Base-by-base conservation (phyloP, 805 yeast species). In the Candida hungchunana region DNA sequence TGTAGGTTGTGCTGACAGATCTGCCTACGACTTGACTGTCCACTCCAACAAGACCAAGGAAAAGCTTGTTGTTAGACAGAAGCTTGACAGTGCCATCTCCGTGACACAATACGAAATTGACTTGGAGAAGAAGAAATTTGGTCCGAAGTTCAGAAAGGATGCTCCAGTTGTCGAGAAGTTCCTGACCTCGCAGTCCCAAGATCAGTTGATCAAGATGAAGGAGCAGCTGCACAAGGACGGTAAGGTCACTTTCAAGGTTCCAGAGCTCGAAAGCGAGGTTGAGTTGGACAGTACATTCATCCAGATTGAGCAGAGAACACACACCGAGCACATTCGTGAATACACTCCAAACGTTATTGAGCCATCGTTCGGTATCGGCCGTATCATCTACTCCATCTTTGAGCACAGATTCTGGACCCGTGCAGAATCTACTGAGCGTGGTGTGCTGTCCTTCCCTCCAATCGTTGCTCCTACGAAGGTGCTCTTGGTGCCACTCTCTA, bases 1-100 rank as follows among this genome's bases (percentile, higher is more conserved):
- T 79, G 97, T 93, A 60, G 99, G 99, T 51, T 93, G 97, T 71
- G 99, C 99, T 48, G 99, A 93, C 68, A 80, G 99, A 71, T 85
- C 96, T 30, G 99, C 99, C 27, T 93, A 87, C 60, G 99, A 93
- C 68, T 77, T 93, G 63, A 75, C 90, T 32, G 98, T 94, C 43
- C 99, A 93, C 62, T 67, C 97, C 29, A 93, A 90, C 39, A 84
- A 85, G 66, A 93, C 98, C 40, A 87, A 87, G 65, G 96, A 87
- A 69, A 90, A 88, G 66, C 71, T 93, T 53, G 89, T 88, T 42
- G 99, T 93, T 30, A 84, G 97, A 73, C 83, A 93, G 67, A 75
- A 86, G 39, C 75, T 93, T 52, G 79, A 83, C 26, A 82, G 77
- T 61, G 98, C 99, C 42, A 60, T 82, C 46, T 74, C 79, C 42